Base-by-base conservation (phyloP, 495 filamentous ascomycete genomes). In the Aspergillus heteromorphus region DNA sequence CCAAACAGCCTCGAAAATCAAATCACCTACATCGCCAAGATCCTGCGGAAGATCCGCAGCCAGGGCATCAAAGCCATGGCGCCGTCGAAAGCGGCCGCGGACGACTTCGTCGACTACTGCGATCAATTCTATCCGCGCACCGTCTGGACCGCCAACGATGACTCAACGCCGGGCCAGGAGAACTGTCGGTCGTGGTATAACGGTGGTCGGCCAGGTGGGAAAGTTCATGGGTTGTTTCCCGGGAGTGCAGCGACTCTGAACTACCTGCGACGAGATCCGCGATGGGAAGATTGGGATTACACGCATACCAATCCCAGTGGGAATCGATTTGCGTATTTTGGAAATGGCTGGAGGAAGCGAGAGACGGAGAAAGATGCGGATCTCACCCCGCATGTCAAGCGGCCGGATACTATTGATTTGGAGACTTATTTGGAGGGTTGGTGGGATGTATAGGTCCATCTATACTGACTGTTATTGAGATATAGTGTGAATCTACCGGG, bases 271-370 rank as follows among this genome's bases (percentile, higher is more conserved):
- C 65, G 79, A 19, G 78, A 85, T 43, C 84, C 84, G 1, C 70
- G 86, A 13, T 88, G 84, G 83, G 86, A 89, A 67, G 86, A 89
- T 61, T 88, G 74, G 71, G 85, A 88, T 52, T 88, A 84, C 64
- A 75, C 74, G 51, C 83, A 84, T 61, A 49, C 67, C 19, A 72
- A 69, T 17, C 55, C 59, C 0, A 73, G 67, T 51, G 76, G 73
- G 4, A 83, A 83, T 67, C 64, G 78, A n/a, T 83, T 81, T 62
- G 79, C 73, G 40, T 82, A 71, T 50, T 79, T 83, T 66, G 81
- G 81, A 0, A 82, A 82, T 70, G 80, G 81, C 0, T 81, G 73
- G 74, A 80, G 76, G 18, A 58, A 47, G 40, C 67, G 69, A 41
- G 79, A 82, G 57, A 34, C 59, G 23, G 49, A 48, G 16, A 45